phyloP scores from a whole-genome alignment of 305 asterid species.

The Fraxinus albicans region DNA sequence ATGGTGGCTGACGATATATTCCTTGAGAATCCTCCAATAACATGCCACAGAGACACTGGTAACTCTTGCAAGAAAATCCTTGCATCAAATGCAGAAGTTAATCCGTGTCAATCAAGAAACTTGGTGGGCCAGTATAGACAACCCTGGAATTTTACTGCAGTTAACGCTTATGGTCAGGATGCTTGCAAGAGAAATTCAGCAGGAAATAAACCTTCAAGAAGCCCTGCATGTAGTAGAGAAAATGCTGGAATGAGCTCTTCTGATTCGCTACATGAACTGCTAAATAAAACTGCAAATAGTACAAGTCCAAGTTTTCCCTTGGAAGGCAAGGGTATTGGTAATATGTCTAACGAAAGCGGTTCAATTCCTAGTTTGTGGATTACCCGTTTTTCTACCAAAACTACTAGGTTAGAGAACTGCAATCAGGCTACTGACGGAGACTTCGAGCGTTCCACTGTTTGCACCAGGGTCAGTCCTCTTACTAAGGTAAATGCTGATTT shows the following conservation, averaged over 20 bases:
- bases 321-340: constrained; percentile 18
- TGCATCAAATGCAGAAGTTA: constrained; percentile 25
- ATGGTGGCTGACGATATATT: constrained; percentile 24
- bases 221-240: neutral
- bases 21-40: constrained; percentile 24
- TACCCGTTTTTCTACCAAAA: constrained; percentile 48
- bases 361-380: constrained; percentile 61
- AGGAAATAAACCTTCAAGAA: constrained; percentile 22
- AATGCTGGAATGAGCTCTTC: constrained; percentile 3
- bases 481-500: constrained; percentile 23
- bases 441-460: constrained; percentile 1
- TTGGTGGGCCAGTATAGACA: constrained; percentile 13
- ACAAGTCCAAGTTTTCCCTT: constrained; percentile 9
- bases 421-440: constrained; percentile 18
- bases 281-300: constrained; percentile 11
- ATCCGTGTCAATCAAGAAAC: constrained; percentile 20
- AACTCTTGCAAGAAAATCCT: constrained; percentile 32
- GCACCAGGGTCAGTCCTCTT: constrained; percentile 17
- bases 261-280: constrained; percentile 12
- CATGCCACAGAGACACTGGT: constrained; percentile 18
- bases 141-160: neutral
- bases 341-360: constrained; percentile 11
- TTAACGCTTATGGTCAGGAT: neutral
- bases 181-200: constrained; percentile 5
- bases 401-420: constrained; percentile 17